Evolutionary conservation across 805 yeast genomes (phyloP), one percentile per base, ranked within the genome.

Genomic region (Zygosaccharomyces kombuchaensis): DNA sequence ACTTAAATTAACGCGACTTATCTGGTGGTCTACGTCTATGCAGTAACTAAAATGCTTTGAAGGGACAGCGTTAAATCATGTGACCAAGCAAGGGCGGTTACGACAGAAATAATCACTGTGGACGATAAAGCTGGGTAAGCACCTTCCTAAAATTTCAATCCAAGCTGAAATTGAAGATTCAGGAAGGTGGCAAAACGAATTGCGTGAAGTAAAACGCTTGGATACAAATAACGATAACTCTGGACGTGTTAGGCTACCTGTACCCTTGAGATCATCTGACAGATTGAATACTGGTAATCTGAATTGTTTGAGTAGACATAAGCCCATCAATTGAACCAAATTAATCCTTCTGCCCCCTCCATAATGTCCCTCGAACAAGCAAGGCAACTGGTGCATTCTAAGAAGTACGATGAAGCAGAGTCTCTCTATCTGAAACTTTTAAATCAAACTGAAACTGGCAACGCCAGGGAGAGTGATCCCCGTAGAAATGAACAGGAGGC

Each of bases 351-450:
- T 32, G 19, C 21, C 29, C 40, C 19, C 29, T 10, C 21, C 26
- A 38, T 9, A 14, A 59, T 59, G 64, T 47, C 60, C 5, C 65
- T 85, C 45, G 75, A 75, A 43, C 76, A 72, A 16, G 96, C 96
- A 16, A 76, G 86, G 63, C 68, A 70, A 36, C 80, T 83, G 12
- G 77, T 71, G 5, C 61, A 70, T 23, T 65, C 69, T 12, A 74
- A 77, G 44, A 69, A 85, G 23, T 72, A 67, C 45, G 67, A 64
- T 1, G 67, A 66, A 19, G 95, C 95, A 0, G 95, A 85, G 62
- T 52, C 66, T 27, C 66, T 76, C 26, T 88, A 83, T 65, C 62
- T 70, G 45, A 70, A 72, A 44, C 68, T 85, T 19, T 69, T 87
- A 48, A 54, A 60, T 14, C 56, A 62, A n/a, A 55, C 51, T 31